Evolutionary conservation across 2,329 filamentous ascomycete species (phyloP), one percentile per base, ranked within the genome.

Genomic region (Ceratocystis harringtonii): DNA sequence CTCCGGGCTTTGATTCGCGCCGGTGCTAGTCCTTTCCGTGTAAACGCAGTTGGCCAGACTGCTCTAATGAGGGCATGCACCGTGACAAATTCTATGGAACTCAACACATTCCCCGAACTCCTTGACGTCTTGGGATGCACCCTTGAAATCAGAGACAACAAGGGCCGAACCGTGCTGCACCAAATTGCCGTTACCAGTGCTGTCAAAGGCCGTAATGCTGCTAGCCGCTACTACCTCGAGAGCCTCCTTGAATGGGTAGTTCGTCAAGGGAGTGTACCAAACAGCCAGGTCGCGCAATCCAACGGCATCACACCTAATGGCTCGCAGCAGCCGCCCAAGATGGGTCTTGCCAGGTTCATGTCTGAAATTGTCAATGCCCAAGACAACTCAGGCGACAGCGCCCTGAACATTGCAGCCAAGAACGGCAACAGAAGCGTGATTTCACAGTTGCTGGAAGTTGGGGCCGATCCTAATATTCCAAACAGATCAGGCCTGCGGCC

Each of bases 141-240:
- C 0, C 95, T 99, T 68, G 92, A 97, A 70, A 85, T 95, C 55
- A 83, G 90, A 25, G 94, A 99, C 73, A 84, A 89, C 57, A 91
- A 91, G 74, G 92, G 92, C 7, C 83, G 94, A 45, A 97, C 92
- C 0, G 91, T 97, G 15, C 78, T 99, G 28, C 94, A 99, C 72
- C 94, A 99, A 72, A 97, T 99, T 71, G 92, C 94, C 4, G 85
- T 97, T 43, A 95, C 94, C 17, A 96, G 92, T 68, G 94, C 92
- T 5, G 94, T 97, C 71, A 96, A 96, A 73, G 92, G 92, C 5
- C 85, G 94, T 61, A 92, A 90, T 66, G 86, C 90, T 52, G 92
- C 94, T 25, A 95, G 91, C 73, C 89, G 92, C 69, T 96, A 97
- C 73, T 99, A 99, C 71, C 83, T 99, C 1, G 94, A 99, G 75